These are phyloP conservation scores for Aureobasidium pullulans DNA, from an alignment of 2,329 filamentous ascomycete species.

Conservation along the genomic window DNA sequence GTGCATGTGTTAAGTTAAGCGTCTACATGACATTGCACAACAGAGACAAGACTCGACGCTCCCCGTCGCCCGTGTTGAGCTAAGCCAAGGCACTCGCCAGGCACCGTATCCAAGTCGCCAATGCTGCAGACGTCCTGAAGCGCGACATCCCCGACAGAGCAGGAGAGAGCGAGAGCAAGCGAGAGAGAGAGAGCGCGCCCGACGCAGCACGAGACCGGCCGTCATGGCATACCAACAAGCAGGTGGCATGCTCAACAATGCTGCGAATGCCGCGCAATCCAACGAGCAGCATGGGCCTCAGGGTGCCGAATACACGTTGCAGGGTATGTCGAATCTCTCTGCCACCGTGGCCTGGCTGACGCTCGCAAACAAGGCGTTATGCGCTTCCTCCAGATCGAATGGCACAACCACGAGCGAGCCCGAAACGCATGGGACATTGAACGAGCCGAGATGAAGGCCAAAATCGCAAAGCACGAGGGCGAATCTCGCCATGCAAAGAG, in stretches of 20 bases:
- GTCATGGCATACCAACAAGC: conserved; percentile 65
- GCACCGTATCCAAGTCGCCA: not conserved
- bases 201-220: conserved; percentile 10
- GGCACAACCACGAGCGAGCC: conserved; percentile 96
- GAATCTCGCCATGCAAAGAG: conserved; percentile 80
- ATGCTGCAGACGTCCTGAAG: not conserved
- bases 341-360: not conserved
- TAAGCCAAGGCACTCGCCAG: not conserved
- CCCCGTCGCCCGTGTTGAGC: not conserved
- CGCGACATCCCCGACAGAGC: not conserved
- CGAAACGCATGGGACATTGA: conserved; percentile 99
- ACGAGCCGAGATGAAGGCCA: conserved; percentile 95
- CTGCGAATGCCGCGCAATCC: conserved; percentile 44
- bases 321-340: conserved; percentile 42
- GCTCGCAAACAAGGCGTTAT: conserved; percentile 66
- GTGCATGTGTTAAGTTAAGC: conserved; percentile 8
- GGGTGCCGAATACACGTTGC: conserved; percentile 65
- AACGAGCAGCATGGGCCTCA: conserved; percentile 44
- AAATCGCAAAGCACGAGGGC: conserved; percentile 90
- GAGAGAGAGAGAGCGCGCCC: not conserved
- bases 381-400: conserved; percentile 98
- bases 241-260: conserved; percentile 45
- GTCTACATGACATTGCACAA: conserved; percentile 4
- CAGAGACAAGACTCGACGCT: not conserved
- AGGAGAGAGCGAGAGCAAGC: not conserved